Conservation (phyloP, 2,329 filamentous ascomycete species). For the Alternaria ethzedia region DNA sequence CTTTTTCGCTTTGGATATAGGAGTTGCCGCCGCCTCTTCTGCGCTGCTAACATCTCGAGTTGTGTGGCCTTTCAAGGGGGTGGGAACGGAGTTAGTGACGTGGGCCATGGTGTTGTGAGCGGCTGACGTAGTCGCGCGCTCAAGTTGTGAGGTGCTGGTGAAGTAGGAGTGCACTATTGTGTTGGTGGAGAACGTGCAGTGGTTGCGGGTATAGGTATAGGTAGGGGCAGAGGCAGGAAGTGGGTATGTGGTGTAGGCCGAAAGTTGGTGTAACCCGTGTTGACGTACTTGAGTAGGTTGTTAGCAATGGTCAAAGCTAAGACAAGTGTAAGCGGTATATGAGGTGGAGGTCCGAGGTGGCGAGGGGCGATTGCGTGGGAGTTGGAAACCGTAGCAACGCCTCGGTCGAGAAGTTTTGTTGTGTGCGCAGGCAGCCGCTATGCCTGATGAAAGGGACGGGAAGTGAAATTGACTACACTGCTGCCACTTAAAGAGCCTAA, state of each 20-base stretch:
- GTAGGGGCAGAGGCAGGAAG: background rate
- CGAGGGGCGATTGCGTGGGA: background rate
- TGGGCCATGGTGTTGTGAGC: background rate
- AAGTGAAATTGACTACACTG: background rate
- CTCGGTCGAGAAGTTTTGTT: background rate
- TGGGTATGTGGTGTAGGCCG: background rate
- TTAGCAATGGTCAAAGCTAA: background rate
- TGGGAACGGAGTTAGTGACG: background rate
- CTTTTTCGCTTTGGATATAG: background rate
- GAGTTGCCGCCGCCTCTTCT: background rate
- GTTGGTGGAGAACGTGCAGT: background rate
- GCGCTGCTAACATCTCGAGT: background rate
- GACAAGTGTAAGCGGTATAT: background rate
- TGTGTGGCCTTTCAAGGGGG: background rate
- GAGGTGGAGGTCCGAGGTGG: background rate
- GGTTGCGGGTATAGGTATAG: background rate
- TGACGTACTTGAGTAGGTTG: background rate
- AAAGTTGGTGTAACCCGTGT: background rate
- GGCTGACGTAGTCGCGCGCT: background rate
- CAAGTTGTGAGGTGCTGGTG: background rate
- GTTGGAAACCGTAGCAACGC: background rate
- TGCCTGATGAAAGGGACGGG: background rate
- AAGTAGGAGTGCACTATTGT: background rate
- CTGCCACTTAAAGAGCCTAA: background rate
- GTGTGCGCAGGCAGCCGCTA: background rate